These are phyloP conservation scores for Marchantia paleacea DNA, from an alignment of 225 moss, liverwort and hornwort genomes.

Conservation along the genomic window DNA sequence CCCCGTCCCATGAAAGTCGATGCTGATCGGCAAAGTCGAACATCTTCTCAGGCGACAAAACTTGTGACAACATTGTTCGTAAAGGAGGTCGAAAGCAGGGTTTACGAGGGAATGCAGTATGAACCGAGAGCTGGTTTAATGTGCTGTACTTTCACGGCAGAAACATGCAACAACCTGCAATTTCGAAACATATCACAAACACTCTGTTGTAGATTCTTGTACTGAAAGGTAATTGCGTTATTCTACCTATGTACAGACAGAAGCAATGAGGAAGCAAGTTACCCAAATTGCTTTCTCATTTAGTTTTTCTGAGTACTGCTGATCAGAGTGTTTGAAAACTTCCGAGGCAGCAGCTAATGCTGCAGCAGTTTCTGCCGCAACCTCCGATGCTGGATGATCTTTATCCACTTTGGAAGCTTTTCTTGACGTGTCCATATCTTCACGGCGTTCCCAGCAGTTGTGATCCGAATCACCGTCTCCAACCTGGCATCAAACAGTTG, in stretches of 20 bases:
- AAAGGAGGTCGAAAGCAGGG: too few species aligned
- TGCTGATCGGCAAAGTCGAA: too few species aligned
- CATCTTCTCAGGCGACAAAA: too few species aligned
- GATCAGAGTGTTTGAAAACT: conserved; percentile 38
- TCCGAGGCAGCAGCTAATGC: conserved; percentile 53
- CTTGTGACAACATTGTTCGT: too few species aligned
- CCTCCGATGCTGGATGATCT: conserved; percentile 44
- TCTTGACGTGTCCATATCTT: conserved; percentile 53
- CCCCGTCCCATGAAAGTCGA: too few species aligned
- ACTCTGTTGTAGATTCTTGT: background rate
- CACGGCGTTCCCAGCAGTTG: conserved; percentile 54
- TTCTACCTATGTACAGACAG: too few species aligned
- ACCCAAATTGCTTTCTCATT: conserved; percentile 17
- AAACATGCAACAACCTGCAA: background rate
- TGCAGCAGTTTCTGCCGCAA: conserved; percentile 56
- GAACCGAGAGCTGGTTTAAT: too few species aligned
- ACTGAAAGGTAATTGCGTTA: background rate
- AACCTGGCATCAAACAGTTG: conserved; percentile 24
- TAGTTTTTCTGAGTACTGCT: conserved; percentile 31
- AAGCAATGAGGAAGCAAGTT: too few species aligned
- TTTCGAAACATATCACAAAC: too few species aligned
- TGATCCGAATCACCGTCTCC: conserved; percentile 54
- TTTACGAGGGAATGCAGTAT: too few species aligned
- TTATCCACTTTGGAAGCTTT: conserved; percentile 43
- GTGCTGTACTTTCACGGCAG: too few species aligned